Evolutionary conservation across 345 rosid genomes (phyloP).

Genomic region (Dovyalis caffra): DNA sequence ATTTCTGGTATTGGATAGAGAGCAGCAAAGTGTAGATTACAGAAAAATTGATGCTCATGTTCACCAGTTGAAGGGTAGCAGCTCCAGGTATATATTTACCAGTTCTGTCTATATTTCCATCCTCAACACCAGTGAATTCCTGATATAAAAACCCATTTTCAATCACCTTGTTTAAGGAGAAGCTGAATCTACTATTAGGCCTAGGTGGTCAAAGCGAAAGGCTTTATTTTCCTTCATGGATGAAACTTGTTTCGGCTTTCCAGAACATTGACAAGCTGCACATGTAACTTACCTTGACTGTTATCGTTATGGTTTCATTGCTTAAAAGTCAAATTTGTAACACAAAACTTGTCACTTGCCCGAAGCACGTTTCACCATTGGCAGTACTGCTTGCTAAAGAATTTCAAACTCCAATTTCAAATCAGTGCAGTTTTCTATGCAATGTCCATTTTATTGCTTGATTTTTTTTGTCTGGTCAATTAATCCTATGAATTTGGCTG

Average conservation of each 20-base stretch:
- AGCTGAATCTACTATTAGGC: background rate
- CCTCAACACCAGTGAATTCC: background rate
- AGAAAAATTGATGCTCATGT: slow-evolving; percentile 46
- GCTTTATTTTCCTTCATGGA: background rate
- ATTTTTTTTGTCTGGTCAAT: background rate
- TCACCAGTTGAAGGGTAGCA: slow-evolving; percentile 64
- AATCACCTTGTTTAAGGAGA: background rate
- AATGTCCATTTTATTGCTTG: background rate
- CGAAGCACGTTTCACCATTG: background rate
- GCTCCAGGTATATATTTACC: slow-evolving; percentile 42
- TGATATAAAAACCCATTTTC: background rate
- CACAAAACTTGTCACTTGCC: background rate
- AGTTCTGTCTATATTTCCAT: background rate
- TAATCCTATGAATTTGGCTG: background rate
- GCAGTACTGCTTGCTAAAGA: background rate
- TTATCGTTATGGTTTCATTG: background rate
- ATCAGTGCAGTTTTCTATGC: background rate
- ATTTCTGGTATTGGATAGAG: slow-evolving; percentile 24
- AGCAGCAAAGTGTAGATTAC: slow-evolving; percentile 42
- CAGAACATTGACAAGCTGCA: background rate
- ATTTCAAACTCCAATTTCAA: background rate
- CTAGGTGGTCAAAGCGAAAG: background rate
- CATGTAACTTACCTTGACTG: background rate
- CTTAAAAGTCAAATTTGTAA: background rate
- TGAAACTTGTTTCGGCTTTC: background rate